Base-by-base conservation (phyloP, 2,329 filamentous ascomycete species). In the Sarocladium brachiariae region DNA sequence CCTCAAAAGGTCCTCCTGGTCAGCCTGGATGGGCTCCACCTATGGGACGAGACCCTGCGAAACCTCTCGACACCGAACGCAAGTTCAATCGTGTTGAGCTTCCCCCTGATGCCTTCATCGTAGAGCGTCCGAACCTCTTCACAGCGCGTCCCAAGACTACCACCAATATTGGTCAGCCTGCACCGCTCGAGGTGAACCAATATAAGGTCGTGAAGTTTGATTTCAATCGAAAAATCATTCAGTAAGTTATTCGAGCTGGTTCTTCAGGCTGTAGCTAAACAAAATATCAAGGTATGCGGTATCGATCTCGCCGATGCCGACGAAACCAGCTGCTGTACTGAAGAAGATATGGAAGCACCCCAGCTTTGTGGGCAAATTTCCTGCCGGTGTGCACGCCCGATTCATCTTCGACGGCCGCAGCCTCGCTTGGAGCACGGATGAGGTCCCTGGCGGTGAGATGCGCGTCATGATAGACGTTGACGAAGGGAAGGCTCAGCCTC, bases 381-480 rank as follows among this genome's bases (percentile, higher is more conserved):
- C 72, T 48, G 11, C 27, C 9, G 27, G 27, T 23, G 18, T 21
- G 8, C 64, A 64, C 16, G 61, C 59, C 4, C 61, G 58, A 37
- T 89, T 85, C 78, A 78, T 96, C 51, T 90, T 82, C 59, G 90
- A 97, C 69, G 88, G 89, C 24, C 84, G 85, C 60, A 89, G 86
- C 65, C 76, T 99, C 43, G 91, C 89, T 14, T 99, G 93, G 92
- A 72, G 69, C 10, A 69, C 67, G 2, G 63, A 63, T 43, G 59
- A 67, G 18, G 56, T 76, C 9, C 62, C 70, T 0, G 67, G 72
- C 2, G 68, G 72, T 1, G 78, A 82, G 50, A 56, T 81, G 4
- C 75, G 77, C 0, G 63, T 89, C 46, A 65, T 63, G 0, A 76
- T 97, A 37, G 83, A 96, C 57, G 76, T 96, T 1, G 89, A 95